Base-by-base conservation (phyloP, 179 eudicot species). In the Silene coronaria region DNA sequence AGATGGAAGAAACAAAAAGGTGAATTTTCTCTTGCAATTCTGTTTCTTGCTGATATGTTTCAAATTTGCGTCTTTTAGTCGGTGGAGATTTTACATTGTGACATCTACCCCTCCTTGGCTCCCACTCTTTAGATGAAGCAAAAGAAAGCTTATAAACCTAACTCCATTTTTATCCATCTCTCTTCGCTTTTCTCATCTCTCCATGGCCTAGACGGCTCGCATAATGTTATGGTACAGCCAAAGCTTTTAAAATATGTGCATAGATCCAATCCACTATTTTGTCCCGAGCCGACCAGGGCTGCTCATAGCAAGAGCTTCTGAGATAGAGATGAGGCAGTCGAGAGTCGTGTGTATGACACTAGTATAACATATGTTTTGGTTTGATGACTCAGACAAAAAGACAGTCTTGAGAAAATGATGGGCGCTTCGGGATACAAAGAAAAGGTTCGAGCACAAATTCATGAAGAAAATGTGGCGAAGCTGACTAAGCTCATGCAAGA, bases 1-100 rank as follows among this genome's bases (percentile, higher is more conserved):
- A 84, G 84, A 89, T 80, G 85, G 91, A 88, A 48, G 98, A 92
- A 32, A 71, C 87, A 30, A 84, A 81, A 66, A 88, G 86, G 98
- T 93, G 76, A 82, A 91, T 77, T 16, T 68, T 60, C 59, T 26
- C 21, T 27, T 59, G 58, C 51, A 26, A 19, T 38, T 28, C 48
- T 73, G 53, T 58, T 59, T 61, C 17, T 22, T 6, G 6, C 21
- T 4, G 14, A 46, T 10, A 22, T 24, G n/a, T 69, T 23, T 67
- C 58, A 27, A 42, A 10, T 42, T 42, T 42, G 48, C 48, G 13
- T 11, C 48, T 42, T 42, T 9, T 9, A 2, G 48, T 1, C 32
- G 3, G n/a, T 3, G 32, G 32, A 28, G 32, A 28, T 28, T 28
- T 28, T 1, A 3, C 32, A 1, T 28, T 28, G 32, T 51, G 57